Evolutionary conservation across 78 protist genomes (phyloP).

Genomic region (Trichosphaerium sp.): DNA sequence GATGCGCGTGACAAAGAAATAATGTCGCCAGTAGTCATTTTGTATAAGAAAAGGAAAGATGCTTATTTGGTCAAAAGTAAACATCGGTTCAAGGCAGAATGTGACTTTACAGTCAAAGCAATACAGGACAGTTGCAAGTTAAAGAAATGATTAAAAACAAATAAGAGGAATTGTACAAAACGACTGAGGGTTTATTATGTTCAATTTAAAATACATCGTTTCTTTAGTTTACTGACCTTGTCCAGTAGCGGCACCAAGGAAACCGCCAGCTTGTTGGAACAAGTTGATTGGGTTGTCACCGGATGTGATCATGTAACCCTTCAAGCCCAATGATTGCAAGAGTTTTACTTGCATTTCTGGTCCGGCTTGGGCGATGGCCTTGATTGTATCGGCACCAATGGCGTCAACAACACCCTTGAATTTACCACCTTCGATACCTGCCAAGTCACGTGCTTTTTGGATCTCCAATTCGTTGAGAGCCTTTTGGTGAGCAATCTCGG

Average conservation of each 20-base stretch:
- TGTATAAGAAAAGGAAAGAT: too few relatives aligned
- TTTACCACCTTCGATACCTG: slow-evolving; percentile 47
- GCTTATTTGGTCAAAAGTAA: too few relatives aligned
- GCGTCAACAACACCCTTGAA: slow-evolving; percentile 37
- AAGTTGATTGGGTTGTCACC: slow-evolving; percentile 67
- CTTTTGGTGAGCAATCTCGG: slow-evolving; percentile 37
- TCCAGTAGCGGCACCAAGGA: slow-evolving; percentile 36
- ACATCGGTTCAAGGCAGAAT: too few relatives aligned
- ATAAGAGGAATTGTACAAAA: too few relatives aligned
- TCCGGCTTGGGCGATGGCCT: slow-evolving; percentile 65
- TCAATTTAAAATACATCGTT: too few relatives aligned
- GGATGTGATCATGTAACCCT: slow-evolving; percentile 61
- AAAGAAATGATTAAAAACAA: too few relatives aligned
- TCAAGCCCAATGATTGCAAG: slow-evolving; percentile 51
- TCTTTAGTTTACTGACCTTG: too few relatives aligned
- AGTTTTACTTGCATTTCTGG: slow-evolving; percentile 69
- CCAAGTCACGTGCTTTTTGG: slow-evolving; percentile 13
- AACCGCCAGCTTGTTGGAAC: slow-evolving; percentile 63
- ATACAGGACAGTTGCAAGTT: too few relatives aligned
- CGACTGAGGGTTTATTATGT: too few relatives aligned
- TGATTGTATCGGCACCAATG: slow-evolving; percentile 59
- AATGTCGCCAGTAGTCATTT: too few relatives aligned
- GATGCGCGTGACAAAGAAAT: too few relatives aligned
- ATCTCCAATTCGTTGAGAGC: slow-evolving; percentile 34
- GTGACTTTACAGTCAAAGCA: too few relatives aligned